Evolutionary conservation across 2,329 filamentous ascomycete species (phyloP).

Genomic region (Daldinia sp.): DNA sequence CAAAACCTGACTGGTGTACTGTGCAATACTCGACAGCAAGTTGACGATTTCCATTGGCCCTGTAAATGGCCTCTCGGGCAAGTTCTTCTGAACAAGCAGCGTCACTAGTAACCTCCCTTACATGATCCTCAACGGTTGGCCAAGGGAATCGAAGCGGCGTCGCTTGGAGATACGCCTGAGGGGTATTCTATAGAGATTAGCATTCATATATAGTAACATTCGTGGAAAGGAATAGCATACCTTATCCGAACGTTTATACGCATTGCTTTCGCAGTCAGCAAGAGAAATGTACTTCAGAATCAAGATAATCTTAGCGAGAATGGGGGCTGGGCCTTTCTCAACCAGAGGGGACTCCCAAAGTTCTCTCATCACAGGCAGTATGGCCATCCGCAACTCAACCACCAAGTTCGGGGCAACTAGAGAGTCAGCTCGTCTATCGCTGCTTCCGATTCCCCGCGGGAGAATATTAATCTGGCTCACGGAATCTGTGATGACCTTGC

Average conservation of each 20-base stretch:
- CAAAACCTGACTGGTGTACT: constrained; percentile 64
- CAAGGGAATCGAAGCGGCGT: constrained; percentile 58
- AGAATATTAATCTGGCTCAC: constrained; percentile 61
- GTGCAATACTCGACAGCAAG: constrained; percentile 78
- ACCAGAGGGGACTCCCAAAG: constrained; percentile 88
- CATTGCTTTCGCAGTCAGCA: constrained; percentile 77
- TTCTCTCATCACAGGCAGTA: constrained; percentile 77
- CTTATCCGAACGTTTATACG: constrained; percentile 69
- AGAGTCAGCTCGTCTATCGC: constrained; percentile 53
- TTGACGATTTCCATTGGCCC: constrained; percentile 72
- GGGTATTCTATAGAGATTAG: constrained; percentile 41
- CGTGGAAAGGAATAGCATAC: constrained; percentile 47
- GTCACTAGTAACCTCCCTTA: constrained; percentile 47
- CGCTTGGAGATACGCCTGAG: constrained; percentile 54
- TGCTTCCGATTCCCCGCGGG: constrained; percentile 47
- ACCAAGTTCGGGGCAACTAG: constrained; percentile 75
- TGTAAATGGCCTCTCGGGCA: constrained; percentile 80
- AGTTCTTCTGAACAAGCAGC: constrained; percentile 59
- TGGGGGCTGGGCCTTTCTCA: constrained; percentile 79
- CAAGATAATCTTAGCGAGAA: constrained; percentile 81
- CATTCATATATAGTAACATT: background rate
- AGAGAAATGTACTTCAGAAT: constrained; percentile 81
- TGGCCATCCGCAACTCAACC: constrained; percentile 82
- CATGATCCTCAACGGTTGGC: constrained; percentile 45
- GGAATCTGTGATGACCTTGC: constrained; percentile 83